Conservation (phyloP, 1,139 yeast genomes). For the Hyphopichia khmerensis region DNA sequence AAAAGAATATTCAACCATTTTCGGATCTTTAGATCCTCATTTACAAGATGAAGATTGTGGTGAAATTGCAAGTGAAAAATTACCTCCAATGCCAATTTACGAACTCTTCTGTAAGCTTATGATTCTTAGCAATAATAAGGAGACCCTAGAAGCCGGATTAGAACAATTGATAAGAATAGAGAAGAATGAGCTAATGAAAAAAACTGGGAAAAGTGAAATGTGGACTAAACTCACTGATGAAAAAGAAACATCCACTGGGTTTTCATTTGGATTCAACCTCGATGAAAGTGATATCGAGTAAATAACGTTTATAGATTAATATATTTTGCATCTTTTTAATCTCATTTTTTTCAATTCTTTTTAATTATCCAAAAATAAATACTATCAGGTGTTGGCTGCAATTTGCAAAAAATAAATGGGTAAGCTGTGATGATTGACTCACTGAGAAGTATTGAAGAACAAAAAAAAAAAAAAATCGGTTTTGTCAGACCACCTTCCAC, state of each 20-base stretch:
- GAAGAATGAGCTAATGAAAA: slow-evolving; percentile 18
- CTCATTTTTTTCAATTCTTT: background rate
- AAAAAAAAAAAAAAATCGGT: background rate
- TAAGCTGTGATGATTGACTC: too few relatives aligned
- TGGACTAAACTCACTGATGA: slow-evolving; percentile 22
- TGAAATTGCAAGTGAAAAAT: slow-evolving; percentile 24
- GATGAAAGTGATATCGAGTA: slow-evolving; percentile 15
- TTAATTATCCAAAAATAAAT: too few relatives aligned
- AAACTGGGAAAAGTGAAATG: slow-evolving; percentile 20
- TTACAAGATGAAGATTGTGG: slow-evolving; percentile 45
- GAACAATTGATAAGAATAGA: slow-evolving; percentile 28
- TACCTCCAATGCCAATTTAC: slow-evolving; percentile 54
- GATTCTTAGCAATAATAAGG: slow-evolving; percentile 26
- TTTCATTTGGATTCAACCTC: slow-evolving; percentile 33
- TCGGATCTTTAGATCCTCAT: slow-evolving; percentile 18
- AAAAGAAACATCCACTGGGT: slow-evolving; percentile 8
- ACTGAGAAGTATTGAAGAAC: background rate
- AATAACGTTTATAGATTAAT: background rate
- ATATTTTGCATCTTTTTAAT: background rate
- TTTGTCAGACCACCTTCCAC: background rate
- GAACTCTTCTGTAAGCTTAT: slow-evolving; percentile 53
- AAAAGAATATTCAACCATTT: slow-evolving; percentile 16
- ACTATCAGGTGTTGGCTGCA: background rate
- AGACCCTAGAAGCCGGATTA: slow-evolving; percentile 32
- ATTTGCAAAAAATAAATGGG: too few relatives aligned